Base-by-base conservation (phyloP, 306 rosid species). In the Quercus wislizeni region DNA sequence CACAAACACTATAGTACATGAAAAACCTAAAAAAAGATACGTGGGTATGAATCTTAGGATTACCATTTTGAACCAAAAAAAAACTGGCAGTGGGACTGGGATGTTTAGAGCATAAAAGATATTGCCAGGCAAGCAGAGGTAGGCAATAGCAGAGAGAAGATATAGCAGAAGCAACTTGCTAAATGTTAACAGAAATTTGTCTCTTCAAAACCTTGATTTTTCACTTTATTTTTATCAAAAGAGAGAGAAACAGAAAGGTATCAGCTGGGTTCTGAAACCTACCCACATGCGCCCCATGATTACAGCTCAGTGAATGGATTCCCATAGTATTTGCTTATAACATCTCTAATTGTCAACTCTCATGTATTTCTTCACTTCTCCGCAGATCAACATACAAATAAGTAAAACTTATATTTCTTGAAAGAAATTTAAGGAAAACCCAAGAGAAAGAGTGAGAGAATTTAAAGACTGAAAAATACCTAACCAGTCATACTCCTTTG, bases 281-380 rank as follows among this genome's bases (percentile, higher is more conserved):
- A 65, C 83, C 85, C 94, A 91, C 94, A 87, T 91, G 97, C 89
- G 38, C 57, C 88, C 96, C 97, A 89, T 75, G 78, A 84, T 85
- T 82, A 68, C 88, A 89, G 87, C 92, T 88, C 91, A 85, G 71
- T 86, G 76, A 84, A 86, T 84, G 88, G 88, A 77, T 73, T 78
- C 81, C 84, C 86, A 82, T 70, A 3, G 74, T 80, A 80, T 72
- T 76, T 83, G 55, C 77, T 74, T 77, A 81, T 78, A 80, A 54
- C 74, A 75, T 83, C 79, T 86, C 71, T 46, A 30, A 8, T 73
- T 79, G 80, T 83, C 88, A 86, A 86, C 83, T 83, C 86, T 79
- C 76, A 71, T 85, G 63, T 75, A 81, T 84, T 80, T 86, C 78
- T 69, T 84, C 87, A 63, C 82, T 25, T 46, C 56, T 67, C 68